Base-by-base conservation (phyloP, 139 green algal species). In the Raphidocelis subcapitata region DNA sequence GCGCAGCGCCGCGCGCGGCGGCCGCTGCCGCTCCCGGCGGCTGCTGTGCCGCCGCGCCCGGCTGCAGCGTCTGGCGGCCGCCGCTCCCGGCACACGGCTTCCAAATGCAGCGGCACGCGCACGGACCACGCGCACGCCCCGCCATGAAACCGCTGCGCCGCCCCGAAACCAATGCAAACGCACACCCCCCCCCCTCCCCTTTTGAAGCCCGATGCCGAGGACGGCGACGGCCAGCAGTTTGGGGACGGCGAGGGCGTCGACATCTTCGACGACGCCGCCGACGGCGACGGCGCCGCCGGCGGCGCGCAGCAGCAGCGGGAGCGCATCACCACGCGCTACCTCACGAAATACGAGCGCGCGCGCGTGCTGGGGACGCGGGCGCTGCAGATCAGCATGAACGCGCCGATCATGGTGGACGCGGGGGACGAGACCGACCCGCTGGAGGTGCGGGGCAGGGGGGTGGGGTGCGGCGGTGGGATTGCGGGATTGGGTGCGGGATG, bases 331-430 rank as follows among this genome's bases (percentile, higher is more conserved):
- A 98, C 95, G 0, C 83, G 89, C 4, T 99, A 95, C 83, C 94
- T 99, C 82, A 99, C 95, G 28, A 99, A 99, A 62, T 99, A 98
- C 68, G 95, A 99, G 68, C 85, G 92, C 15, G 95, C 95, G 16
- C 70, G 95, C 8, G 88, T 99, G 36, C 79, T 99, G 33, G 95
- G 95, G 29, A 98, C 95, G 3, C 79, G 95, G 0, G 95, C 95
- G 26, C 76, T 99, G 60, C 95, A 99, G 66, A 97, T 98, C 74
- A 94, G 84, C 74, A 98, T 99, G 95, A 99, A 99, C 75, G 95
- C 95, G 10, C 95, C 95, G 3, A 86, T 98, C 1, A 96, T 98
- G 92, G 93, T 98, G 51, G 87, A 92, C 37, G 91, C 36, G 15
- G 55, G 32, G 12, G 70, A 77, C 24, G 75, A 85, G 62, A 85